phyloP scores from a whole-genome alignment of 1,284 basidiomycete genomes.

The Ustilago vetiveriae region DNA sequence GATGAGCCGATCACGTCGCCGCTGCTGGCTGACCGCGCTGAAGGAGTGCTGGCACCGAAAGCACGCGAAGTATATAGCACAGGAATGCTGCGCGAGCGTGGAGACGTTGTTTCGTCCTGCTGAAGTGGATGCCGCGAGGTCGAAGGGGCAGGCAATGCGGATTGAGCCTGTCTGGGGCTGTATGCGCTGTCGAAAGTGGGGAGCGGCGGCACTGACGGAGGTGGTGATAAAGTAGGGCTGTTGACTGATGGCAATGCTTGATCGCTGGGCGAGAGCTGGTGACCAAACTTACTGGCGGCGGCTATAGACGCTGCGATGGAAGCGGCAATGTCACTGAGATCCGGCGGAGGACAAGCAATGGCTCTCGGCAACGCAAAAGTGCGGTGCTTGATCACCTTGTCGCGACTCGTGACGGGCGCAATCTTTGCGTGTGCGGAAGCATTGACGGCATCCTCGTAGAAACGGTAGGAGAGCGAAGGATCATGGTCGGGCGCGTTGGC shows the following conservation, averaged over 20 bases:
- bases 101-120: slow-evolving; percentile 5
- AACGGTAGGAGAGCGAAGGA: slow-evolving; percentile 32
- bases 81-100: not conserved
- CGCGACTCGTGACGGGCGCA: slow-evolving; percentile 21
- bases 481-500: slow-evolving; percentile 41
- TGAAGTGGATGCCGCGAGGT: not conserved
- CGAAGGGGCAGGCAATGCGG: not conserved
- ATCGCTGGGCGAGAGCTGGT: not conserved
- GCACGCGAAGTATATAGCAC: not conserved
- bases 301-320: slow-evolving; percentile 8
- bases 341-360: slow-evolving; percentile 18
- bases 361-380: slow-evolving; percentile 36
- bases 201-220: slow-evolving; percentile 2
- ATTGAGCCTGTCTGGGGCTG: slow-evolving; percentile 6
- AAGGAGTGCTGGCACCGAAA: slow-evolving; percentile 10
- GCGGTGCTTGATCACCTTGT: slow-evolving; percentile 28
- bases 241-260: not conserved
- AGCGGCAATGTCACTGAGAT: slow-evolving; percentile 12
- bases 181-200: slow-evolving; percentile 6
- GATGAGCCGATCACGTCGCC: slow-evolving; percentile 11
- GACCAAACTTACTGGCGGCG: not conserved
- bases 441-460: slow-evolving; percentile 48
- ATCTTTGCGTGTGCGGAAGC: slow-evolving; percentile 30
- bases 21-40: slow-evolving; percentile 13
- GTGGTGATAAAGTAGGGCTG: not conserved